These are phyloP conservation scores for Atkinsonella hypoxylon DNA, from an alignment of 2,329 filamentous ascomycete genomes.

Conservation along the genomic window DNA sequence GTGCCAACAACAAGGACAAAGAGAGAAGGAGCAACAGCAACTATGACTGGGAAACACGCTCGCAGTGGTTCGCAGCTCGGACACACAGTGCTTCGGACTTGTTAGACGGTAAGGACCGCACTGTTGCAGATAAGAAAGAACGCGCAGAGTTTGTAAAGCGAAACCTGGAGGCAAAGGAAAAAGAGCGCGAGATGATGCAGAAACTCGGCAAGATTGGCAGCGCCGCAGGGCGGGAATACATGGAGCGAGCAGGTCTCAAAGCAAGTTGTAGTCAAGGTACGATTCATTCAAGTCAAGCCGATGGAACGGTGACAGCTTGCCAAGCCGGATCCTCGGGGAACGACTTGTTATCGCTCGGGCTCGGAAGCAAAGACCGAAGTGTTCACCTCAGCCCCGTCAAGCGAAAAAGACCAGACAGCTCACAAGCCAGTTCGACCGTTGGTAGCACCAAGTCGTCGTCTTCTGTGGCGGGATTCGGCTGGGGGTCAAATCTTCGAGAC, in stretches of 20 bases:
- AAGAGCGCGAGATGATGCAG: conserved; percentile 60
- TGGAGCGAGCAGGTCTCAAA: conserved; percentile 31
- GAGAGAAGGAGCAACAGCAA: conserved; percentile 18
- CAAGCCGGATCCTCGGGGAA: conserved; percentile 20
- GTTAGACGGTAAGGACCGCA: conserved; percentile 51
- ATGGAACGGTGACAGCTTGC: conserved; percentile 6
- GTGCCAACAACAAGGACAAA: conserved; percentile 7
- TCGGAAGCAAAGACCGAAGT: conserved; percentile 25
- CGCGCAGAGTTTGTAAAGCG: conserved; percentile 55
- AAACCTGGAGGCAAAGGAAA: conserved; percentile 53
- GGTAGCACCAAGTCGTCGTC: conserved; percentile 13
- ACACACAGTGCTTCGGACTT: conserved; percentile 45
- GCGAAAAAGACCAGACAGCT: conserved; percentile 45
- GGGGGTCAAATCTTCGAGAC: conserved; percentile 42
- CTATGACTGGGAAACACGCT: conserved; percentile 48
- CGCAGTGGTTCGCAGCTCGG: conserved; percentile 41
- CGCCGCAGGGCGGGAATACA: conserved; percentile 60
- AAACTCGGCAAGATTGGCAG: conserved; percentile 52
- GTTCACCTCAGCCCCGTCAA: conserved; percentile 49
- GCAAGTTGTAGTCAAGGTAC: conserved; percentile 3
- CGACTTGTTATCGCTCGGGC: conserved; percentile 29
- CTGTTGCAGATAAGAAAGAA: conserved; percentile 45
- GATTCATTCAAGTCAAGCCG: background rate
- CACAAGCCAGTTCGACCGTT: conserved; percentile 21
- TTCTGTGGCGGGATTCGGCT: conserved; percentile 29